Evolutionary conservation across 345 rosid genomes (phyloP).

Genomic region (Dipteronia sinensis): DNA sequence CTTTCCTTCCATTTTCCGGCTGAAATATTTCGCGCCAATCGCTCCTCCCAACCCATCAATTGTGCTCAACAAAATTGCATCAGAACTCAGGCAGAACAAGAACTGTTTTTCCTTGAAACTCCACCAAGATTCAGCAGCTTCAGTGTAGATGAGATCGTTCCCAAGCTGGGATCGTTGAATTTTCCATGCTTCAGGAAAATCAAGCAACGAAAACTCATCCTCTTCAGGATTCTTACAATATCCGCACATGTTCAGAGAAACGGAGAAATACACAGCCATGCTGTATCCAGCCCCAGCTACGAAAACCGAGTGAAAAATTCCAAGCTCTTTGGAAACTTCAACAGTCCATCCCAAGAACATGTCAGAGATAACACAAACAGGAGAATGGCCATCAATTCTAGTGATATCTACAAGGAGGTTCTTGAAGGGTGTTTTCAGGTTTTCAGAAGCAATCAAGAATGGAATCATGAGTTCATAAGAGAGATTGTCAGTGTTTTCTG

Average conservation of each 20-base stretch:
- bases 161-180: slow-evolving; percentile 12
- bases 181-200: slow-evolving; percentile 19
- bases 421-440: slow-evolving; percentile 17
- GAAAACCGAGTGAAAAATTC: slow-evolving; percentile 18
- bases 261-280: slow-evolving; percentile 15
- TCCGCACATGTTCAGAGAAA: slow-evolving; percentile 3
- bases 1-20: slow-evolving; percentile 26
- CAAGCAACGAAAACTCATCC: slow-evolving; percentile 16
- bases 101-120: slow-evolving; percentile 5
- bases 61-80: slow-evolving; percentile 21
- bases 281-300: slow-evolving; percentile 12
- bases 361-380: slow-evolving; percentile 15
- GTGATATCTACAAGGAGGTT: slow-evolving; percentile 11
- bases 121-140: background rate
- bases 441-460: slow-evolving; percentile 10
- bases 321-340: slow-evolving; percentile 24
- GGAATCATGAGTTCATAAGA: background rate
- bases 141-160: background rate
- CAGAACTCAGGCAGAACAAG: slow-evolving; percentile 9
- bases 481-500: slow-evolving; percentile 19
- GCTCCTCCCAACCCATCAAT: slow-evolving; percentile 13
- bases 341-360: slow-evolving; percentile 27
- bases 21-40: slow-evolving; percentile 11
- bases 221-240: background rate
- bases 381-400: background rate